Percentiles rank a stretch among this genome's conserved stretches.
Conservation (phyloP, 495 filamentous ascomycete genomes). For the Cercophora newfieldiana region DNA sequence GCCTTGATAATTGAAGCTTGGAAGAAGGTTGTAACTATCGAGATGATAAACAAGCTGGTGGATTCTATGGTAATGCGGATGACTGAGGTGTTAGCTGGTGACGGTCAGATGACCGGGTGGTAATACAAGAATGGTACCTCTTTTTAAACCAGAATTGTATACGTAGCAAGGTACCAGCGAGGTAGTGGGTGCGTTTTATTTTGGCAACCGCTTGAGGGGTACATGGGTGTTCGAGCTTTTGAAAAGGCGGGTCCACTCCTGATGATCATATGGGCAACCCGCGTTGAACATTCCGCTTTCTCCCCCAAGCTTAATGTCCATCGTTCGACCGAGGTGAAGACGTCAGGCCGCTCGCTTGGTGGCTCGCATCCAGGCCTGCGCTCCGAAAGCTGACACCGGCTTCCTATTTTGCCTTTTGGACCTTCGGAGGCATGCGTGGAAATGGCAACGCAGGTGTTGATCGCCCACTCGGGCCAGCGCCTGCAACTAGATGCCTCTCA, state of each 20-base stretch:
- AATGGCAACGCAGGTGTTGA: slow-evolving; percentile 74
- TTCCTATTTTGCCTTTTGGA: neutral
- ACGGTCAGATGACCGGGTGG: too few relatives aligned
- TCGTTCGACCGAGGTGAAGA: neutral
- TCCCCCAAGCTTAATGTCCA: neutral
- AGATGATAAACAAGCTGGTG: too few relatives aligned
- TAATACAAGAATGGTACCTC: too few relatives aligned
- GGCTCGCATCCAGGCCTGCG: neutral
- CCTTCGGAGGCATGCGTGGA: slow-evolving; percentile 36
- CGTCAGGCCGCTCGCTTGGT: neutral
- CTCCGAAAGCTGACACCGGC: neutral
- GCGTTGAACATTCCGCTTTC: neutral
- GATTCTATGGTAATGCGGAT: too few relatives aligned
- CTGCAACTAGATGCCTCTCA: slow-evolving; percentile 68
- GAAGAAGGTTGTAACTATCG: too few relatives aligned
- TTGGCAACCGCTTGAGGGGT: slow-evolving; percentile 7
- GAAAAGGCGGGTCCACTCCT: neutral
- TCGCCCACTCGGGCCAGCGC: slow-evolving; percentile 86
- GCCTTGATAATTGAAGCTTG: too few relatives aligned
- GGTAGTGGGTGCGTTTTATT: too few relatives aligned
- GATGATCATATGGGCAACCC: neutral
- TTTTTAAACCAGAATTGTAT: too few relatives aligned
- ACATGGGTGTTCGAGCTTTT: slow-evolving; percentile 1
- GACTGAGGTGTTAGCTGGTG: too few relatives aligned
- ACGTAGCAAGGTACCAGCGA: too few relatives aligned